Conservation (phyloP, 768 basidiomycete species). For the Phlebiopsis flavidoalba region DNA sequence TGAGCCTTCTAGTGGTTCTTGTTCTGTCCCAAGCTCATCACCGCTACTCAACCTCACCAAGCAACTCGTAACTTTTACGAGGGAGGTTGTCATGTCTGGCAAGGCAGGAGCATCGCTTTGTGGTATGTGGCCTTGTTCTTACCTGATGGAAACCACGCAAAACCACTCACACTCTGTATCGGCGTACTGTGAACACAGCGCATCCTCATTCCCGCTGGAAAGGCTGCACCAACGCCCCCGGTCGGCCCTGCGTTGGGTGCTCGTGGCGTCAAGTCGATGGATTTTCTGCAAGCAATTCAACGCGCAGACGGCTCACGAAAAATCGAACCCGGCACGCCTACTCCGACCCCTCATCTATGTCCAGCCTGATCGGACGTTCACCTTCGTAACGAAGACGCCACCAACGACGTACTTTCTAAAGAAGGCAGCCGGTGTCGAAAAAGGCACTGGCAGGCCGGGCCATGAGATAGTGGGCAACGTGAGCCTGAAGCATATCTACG, state of each 20-base stretch:
- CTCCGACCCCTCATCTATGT: constrained; percentile 92
- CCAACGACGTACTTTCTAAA: constrained; percentile 88
- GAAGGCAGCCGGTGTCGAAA: constrained; percentile 84
- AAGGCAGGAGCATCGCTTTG: constrained; percentile 65
- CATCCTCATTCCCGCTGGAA: constrained; percentile 85
- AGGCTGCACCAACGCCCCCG: constrained; percentile 93
- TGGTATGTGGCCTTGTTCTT: constrained; percentile 45
- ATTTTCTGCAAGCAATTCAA: constrained; percentile 99
- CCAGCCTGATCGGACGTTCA: constrained; percentile 92
- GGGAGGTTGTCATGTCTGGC: constrained; percentile 47
- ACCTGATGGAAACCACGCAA: background rate
- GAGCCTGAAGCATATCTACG: constrained; percentile 95
- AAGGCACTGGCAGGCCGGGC: constrained; percentile 81
- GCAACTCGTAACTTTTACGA: background rate
- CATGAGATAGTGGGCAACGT: constrained; percentile 77
- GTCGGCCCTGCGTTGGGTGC: constrained; percentile 97
- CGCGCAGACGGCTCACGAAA: constrained; percentile 89
- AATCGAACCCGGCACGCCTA: constrained; percentile 80
- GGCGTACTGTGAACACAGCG: constrained; percentile 42
- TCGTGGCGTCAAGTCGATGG: constrained; percentile 98
- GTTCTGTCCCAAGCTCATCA: background rate
- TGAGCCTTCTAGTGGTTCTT: background rate
- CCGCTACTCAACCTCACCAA: background rate
- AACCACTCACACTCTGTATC: background rate
- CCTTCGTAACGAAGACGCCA: constrained; percentile 89